Evolutionary conservation across 1,139 yeast species (phyloP).

Genomic region (Pichia sp.): DNA sequence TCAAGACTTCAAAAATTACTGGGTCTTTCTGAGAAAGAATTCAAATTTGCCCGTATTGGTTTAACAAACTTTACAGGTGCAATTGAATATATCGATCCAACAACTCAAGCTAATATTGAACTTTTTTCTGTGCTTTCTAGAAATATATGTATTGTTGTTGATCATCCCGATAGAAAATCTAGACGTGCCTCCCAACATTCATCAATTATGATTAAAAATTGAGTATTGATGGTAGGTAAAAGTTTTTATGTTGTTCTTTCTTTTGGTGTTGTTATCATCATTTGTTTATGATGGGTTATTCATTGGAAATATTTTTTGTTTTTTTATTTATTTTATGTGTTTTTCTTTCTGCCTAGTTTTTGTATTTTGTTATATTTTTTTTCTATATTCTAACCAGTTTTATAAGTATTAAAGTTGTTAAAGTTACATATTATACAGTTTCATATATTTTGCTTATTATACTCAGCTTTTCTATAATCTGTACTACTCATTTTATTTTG

Average conservation of each 20-base stretch:
- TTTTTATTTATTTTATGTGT: background rate
- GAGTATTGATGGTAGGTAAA: background rate
- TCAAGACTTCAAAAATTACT: constrained; percentile 58
- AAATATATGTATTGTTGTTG: constrained; percentile 54
- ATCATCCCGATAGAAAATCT: constrained; percentile 72
- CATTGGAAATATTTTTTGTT: background rate
- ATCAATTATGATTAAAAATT: constrained; percentile 49
- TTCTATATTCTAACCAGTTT: background rate
- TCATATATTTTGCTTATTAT: constrained; percentile 13
- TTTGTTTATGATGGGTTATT: background rate
- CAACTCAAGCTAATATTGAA: constrained; percentile 45
- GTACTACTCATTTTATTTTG: constrained; percentile 84
- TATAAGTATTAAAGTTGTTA: background rate
- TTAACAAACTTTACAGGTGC: constrained; percentile 31
- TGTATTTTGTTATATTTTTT: background rate
- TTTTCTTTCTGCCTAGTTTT: background rate
- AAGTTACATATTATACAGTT: background rate
- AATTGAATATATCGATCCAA: constrained; percentile 43
- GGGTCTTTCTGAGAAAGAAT: constrained; percentile 75
- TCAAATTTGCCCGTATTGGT: constrained; percentile 66
- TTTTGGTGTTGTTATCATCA: background rate
- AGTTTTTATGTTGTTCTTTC: background rate
- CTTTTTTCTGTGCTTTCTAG: constrained; percentile 46
- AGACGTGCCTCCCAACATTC: constrained; percentile 47
- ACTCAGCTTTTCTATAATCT: constrained; percentile 33